A percentile compares a stretch with the other conserved stretches of the same genome.
phyloP scores from a whole-genome alignment of 768 basidiomycete genomes.

The Thelephora aurantiotincta region DNA sequence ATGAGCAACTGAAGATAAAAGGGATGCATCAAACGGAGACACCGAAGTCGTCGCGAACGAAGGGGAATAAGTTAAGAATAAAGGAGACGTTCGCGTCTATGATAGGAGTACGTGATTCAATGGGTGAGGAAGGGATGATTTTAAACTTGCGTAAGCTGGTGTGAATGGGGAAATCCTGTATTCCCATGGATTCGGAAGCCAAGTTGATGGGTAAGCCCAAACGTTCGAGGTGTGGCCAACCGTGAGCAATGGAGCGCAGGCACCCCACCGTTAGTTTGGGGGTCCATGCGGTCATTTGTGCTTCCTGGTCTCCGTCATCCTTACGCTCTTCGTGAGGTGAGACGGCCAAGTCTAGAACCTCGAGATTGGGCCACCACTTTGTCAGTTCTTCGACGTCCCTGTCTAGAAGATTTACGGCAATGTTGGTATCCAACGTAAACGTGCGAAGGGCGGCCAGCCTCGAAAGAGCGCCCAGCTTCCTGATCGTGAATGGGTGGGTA shows the following conservation, averaged over 20 bases:
- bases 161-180: background rate
- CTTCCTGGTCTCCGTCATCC: background rate
- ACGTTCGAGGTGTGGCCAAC: background rate
- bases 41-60: background rate
- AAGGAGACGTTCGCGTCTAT: background rate
- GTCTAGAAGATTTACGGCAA: background rate
- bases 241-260: background rate
- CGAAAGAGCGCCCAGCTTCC: background rate
- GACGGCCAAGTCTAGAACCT: background rate
- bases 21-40: background rate
- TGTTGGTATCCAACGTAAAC: background rate
- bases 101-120: background rate
- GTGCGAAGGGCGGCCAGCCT: background rate
- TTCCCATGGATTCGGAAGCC: background rate
- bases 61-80: background rate
- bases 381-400: background rate
- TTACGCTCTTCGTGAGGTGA: background rate
- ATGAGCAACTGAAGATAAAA: no score
- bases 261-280: background rate
- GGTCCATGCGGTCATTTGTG: background rate
- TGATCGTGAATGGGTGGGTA: background rate
- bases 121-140: background rate
- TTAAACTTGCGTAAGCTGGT: background rate
- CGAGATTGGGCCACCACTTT: background rate
- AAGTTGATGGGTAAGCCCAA: background rate